These are phyloP conservation scores for Bipolaris oryzae DNA, from an alignment of 2,329 filamentous ascomycete genomes.

Conservation along the genomic window DNA sequence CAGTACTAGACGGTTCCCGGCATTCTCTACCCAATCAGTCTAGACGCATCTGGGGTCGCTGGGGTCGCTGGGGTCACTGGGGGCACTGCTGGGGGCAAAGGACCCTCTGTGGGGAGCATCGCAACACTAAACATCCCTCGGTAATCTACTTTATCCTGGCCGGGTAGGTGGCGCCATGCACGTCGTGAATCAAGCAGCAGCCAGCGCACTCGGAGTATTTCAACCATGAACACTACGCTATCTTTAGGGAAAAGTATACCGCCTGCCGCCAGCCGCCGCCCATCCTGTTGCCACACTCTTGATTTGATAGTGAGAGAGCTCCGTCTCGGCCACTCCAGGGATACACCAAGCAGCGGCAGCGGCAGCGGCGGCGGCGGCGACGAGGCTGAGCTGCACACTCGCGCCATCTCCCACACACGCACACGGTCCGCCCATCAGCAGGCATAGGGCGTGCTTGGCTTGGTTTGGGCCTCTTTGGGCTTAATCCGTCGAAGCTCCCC, in stretches of 20 bases:
- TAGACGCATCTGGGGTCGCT: not conserved
- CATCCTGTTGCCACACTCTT: not conserved
- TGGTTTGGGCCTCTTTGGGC: not conserved
- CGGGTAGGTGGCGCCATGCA: not conserved
- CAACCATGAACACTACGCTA: no score
- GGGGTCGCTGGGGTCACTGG: no score
- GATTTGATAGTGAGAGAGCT: no score
- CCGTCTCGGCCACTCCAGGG: constrained; percentile 1
- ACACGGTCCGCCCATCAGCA: constrained; percentile 1
- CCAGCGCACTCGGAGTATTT: not conserved
- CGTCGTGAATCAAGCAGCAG: no score
- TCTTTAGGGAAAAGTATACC: no score
- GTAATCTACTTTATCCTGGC: not conserved
- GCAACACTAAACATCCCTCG: not conserved
- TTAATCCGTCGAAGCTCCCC: not conserved
- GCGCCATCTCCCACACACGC: constrained; percentile 13
- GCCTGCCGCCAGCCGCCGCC: no score
- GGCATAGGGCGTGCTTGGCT: constrained; percentile 2
- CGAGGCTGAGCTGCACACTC: constrained; percentile 20
- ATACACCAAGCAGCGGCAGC: constrained; percentile 12
- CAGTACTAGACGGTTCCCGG: not conserved
- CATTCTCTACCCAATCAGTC: not conserved
- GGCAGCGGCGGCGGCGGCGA: constrained; percentile 12
- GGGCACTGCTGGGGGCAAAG: no score
- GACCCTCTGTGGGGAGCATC: not conserved